Conservation (phyloP, 345 rosid genomes). For the Cardamine occulta region DNA sequence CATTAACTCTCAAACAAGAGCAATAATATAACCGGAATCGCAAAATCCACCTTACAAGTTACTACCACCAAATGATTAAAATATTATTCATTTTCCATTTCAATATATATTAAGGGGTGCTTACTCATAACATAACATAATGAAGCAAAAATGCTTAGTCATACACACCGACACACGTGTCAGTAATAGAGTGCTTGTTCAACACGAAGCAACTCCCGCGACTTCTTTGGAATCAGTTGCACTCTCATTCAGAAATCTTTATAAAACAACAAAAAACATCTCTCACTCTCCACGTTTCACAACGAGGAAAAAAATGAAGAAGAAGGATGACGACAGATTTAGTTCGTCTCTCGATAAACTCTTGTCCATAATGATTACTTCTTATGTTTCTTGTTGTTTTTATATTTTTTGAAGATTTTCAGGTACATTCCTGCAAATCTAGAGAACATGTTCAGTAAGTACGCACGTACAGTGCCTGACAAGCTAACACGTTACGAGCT, state of each 20-base stretch:
- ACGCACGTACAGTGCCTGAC: slow-evolving; percentile 58
- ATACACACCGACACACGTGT: slow-evolving; percentile 41
- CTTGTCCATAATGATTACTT: neutral
- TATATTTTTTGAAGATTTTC: neutral
- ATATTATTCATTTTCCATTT: no score
- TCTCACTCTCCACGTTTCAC: neutral
- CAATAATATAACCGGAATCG: no score
- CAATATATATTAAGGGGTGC: neutral
- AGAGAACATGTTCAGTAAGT: slow-evolving; percentile 70
- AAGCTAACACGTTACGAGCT: slow-evolving; percentile 58
- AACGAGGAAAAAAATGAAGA: neutral
- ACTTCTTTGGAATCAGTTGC: slow-evolving; percentile 38
- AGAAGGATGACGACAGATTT: slow-evolving; percentile 35
- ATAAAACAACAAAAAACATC: neutral
- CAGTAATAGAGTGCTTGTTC: neutral
- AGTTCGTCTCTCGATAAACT: neutral
- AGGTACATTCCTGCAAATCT: slow-evolving; percentile 61
- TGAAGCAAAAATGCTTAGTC: slow-evolving; percentile 36
- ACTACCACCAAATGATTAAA: no score
- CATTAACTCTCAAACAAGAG: no score
- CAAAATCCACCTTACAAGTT: no score
- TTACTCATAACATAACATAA: neutral
- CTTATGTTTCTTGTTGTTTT: neutral
- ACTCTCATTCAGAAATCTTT: slow-evolving; percentile 3
- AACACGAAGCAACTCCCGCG: slow-evolving; percentile 39